Evolutionary conservation across 176 grass and related monocot genomes (phyloP).

Genomic region (Oryza glumipatula): DNA sequence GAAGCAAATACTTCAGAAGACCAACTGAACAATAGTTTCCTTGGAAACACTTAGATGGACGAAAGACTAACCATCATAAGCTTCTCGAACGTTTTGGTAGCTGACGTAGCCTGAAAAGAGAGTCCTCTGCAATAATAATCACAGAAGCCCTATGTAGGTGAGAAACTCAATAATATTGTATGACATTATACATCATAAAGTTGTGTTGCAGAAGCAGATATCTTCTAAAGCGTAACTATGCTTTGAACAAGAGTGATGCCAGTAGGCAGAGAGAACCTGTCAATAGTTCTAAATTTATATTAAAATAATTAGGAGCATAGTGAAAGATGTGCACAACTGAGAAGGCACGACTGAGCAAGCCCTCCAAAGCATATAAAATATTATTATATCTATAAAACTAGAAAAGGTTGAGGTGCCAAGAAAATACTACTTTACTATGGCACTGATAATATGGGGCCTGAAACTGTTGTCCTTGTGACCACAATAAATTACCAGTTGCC

Average conservation of each 20-base stretch:
- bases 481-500: neutral
- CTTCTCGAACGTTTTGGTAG: conserved; percentile 88
- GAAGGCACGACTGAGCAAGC: neutral
- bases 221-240: neutral
- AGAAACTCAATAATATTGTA: neutral
- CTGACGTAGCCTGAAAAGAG: conserved; percentile 96
- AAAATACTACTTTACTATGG: neutral
- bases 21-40: neutral
- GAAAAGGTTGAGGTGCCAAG: neutral
- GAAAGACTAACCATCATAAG: conserved; percentile 68
- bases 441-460: neutral
- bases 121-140: conserved; percentile 68
- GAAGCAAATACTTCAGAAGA: conserved; percentile 4
- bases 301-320: neutral
- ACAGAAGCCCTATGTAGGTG: conserved; percentile 1
- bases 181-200: neutral
- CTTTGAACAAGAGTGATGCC: neutral
- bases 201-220: neutral
- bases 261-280: neutral
- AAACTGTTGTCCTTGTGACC: too few species aligned
- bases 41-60: neutral
- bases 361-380: neutral
- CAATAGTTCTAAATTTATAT: neutral
- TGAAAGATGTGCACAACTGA: neutral
- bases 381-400: neutral